phyloP scores from a whole-genome alignment of 2,329 filamentous ascomycete species.

The Trichoderma endophyticum region DNA sequence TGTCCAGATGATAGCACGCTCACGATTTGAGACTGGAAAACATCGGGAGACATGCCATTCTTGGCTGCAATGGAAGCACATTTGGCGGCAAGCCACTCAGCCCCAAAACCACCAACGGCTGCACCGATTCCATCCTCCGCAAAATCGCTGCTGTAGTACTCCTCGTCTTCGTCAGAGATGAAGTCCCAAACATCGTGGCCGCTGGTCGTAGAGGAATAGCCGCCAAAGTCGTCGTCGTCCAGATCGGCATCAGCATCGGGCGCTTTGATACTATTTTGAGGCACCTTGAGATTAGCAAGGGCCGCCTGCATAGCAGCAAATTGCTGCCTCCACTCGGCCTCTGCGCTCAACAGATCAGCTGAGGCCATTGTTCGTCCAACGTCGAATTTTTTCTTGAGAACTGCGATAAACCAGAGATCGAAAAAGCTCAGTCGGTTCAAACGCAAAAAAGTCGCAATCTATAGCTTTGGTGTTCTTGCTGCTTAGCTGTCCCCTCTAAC shows the following conservation, averaged over 20 bases:
- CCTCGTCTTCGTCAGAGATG: conserved; percentile 71
- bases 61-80: conserved; percentile 66
- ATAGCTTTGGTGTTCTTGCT: not conserved
- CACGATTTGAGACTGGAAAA: conserved; percentile 74
- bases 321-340: conserved; percentile 77
- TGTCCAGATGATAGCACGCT: conserved; percentile 66
- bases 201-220: conserved; percentile 55
- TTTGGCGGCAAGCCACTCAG: conserved; percentile 67
- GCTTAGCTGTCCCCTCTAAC: not conserved
- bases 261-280: conserved; percentile 37
- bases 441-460: not conserved
- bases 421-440: not conserved
- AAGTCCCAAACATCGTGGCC: conserved; percentile 91
- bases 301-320: conserved; percentile 82
- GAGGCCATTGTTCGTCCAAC: conserved; percentile 32
- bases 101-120: conserved; percentile 45
- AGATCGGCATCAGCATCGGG: conserved; percentile 43
- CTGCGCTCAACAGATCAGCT: conserved; percentile 38
- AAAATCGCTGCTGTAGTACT: conserved; percentile 63
- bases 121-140: conserved; percentile 38
- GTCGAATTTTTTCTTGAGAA: not conserved
- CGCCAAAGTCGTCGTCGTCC: conserved; percentile 62
- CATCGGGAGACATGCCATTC: conserved; percentile 63
- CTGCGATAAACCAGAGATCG: not conserved
- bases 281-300: conserved; percentile 67